A percentile compares a stretch with the other conserved stretches of the same genome.
phyloP scores from a whole-genome alignment of 1,139 yeast species.

The Saccharomyces hybrid region DNA sequence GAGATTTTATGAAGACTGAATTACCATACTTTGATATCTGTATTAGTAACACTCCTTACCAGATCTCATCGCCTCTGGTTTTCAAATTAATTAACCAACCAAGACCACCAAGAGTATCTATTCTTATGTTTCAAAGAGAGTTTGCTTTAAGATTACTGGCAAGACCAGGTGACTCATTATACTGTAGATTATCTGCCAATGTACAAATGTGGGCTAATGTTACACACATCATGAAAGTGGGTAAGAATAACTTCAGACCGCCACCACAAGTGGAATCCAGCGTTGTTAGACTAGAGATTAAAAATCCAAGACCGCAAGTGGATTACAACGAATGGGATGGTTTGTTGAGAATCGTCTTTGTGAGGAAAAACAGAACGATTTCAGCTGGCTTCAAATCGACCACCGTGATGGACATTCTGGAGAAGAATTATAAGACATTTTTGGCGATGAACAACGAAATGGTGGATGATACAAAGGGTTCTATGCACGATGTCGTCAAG shows the following conservation, averaged over 20 bases:
- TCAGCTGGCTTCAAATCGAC: slow-evolving; percentile 86
- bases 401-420: slow-evolving; percentile 77
- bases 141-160: slow-evolving; percentile 90
- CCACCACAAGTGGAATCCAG: slow-evolving; percentile 98
- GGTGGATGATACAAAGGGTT: slow-evolving; percentile 35
- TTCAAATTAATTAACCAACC: slow-evolving; percentile 88
- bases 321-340: slow-evolving; percentile 98
- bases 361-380: slow-evolving; percentile 85
- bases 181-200: slow-evolving; percentile 89
- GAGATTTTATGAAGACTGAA: slow-evolving; percentile 94
- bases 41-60: slow-evolving; percentile 95
- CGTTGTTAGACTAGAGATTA: slow-evolving; percentile 88
- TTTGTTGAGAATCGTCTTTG: slow-evolving; percentile 78
- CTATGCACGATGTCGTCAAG: slow-evolving; percentile 46
- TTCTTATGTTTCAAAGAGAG: slow-evolving; percentile 96
- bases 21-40: slow-evolving; percentile 93
- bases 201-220: slow-evolving; percentile 99
- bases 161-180: slow-evolving; percentile 87
- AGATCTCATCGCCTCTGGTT: slow-evolving; percentile 91
- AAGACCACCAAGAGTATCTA: slow-evolving; percentile 88
- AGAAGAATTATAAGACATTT: slow-evolving; percentile 78
- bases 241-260: slow-evolving; percentile 91
- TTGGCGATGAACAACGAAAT: slow-evolving; percentile 48
- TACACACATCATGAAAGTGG: slow-evolving; percentile 97
- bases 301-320: slow-evolving; percentile 82